phyloP scores from a whole-genome alignment of 371 early-diverging fungal genomes.

The Mortierella sp. region DNA sequence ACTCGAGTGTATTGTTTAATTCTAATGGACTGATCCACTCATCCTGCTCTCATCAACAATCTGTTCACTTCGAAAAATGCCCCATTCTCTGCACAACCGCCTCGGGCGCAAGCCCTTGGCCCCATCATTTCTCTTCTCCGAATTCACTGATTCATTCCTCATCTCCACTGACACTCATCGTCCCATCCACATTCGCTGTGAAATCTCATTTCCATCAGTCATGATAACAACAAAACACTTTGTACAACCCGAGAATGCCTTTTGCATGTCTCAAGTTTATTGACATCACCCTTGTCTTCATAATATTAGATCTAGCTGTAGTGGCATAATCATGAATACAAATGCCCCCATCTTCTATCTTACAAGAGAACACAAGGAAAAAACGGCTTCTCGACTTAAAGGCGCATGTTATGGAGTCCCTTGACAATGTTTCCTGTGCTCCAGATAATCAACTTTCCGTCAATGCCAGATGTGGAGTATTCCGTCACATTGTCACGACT shows the following conservation, averaged over 20 bases:
- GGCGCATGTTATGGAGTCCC: slow-evolving; percentile 34
- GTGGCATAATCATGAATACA: background rate
- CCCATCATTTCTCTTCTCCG: slow-evolving; percentile 37
- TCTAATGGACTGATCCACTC: too few species aligned
- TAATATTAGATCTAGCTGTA: background rate
- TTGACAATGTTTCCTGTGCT: slow-evolving; percentile 29
- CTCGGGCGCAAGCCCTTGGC: slow-evolving; percentile 35
- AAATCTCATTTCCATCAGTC: slow-evolving; percentile 26
- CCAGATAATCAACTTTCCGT: slow-evolving; percentile 95
- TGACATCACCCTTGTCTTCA: background rate
- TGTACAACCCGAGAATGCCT: background rate
- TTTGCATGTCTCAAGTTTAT: background rate
- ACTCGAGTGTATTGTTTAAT: too few species aligned
- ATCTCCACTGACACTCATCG: slow-evolving; percentile 29
- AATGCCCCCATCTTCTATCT: too few species aligned
- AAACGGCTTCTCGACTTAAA: slow-evolving; percentile 13
- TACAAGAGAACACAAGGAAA: background rate
- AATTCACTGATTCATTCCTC: slow-evolving; percentile 23
- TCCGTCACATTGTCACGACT: slow-evolving; percentile 71
- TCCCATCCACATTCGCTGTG: slow-evolving; percentile 36
- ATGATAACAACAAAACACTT: background rate
- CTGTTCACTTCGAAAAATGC: too few species aligned
- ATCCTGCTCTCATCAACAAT: too few species aligned
- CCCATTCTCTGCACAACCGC: background rate
- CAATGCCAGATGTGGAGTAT: slow-evolving; percentile 89